These are phyloP conservation scores for Angophora floribunda DNA, from an alignment of 345 rosid genomes.

Conservation along the genomic window DNA sequence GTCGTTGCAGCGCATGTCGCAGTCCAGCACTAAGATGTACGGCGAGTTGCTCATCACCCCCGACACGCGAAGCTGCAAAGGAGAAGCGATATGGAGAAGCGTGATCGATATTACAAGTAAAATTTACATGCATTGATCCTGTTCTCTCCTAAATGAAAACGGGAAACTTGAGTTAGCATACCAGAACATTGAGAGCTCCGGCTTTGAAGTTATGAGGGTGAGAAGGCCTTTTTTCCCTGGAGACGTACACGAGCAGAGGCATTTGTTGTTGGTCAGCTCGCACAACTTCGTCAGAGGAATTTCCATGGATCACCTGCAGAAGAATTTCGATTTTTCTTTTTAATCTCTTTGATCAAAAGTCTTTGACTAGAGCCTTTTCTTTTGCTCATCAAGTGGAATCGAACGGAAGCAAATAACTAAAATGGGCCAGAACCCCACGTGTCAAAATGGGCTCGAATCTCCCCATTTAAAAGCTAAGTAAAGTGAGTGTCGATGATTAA, in stretches of 20 bases:
- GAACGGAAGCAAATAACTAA: neutral
- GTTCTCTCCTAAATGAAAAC: neutral
- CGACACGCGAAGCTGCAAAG: conserved; percentile 37
- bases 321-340: neutral
- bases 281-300: neutral
- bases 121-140: neutral
- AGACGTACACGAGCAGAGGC: conserved; percentile 32
- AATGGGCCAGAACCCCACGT: neutral
- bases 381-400: neutral
- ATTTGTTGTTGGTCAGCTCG: neutral
- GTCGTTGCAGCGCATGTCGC: conserved; percentile 46
- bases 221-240: conserved; percentile 35
- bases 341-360: neutral
- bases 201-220: conserved; percentile 36
- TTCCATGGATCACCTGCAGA: neutral
- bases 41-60: conserved; percentile 36
- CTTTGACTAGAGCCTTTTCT: neutral
- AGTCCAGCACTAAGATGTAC: conserved; percentile 23
- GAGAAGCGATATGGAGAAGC: neutral
- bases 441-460: neutral
- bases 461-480: too few relatives aligned
- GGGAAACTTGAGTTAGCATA: neutral
- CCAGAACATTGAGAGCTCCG: conserved; percentile 47
- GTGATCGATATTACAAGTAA: neutral
- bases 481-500: neutral